Evolutionary conservation across 2,329 filamentous ascomycete species (phyloP).

Genomic region (Stachybotrys chlorohalonatus): DNA sequence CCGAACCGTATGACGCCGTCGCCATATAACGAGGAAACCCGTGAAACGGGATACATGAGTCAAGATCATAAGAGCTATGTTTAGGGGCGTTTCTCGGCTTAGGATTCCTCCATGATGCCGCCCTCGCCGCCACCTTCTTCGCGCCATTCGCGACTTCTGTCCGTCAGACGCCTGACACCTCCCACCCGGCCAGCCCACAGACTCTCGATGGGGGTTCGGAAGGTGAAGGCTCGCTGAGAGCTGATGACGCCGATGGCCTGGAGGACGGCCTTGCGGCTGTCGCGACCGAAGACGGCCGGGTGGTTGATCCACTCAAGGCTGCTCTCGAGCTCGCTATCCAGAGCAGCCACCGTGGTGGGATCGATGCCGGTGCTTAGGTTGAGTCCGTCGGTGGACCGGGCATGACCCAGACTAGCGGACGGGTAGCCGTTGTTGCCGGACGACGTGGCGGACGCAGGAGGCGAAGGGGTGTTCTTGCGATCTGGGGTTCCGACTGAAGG

Average conservation of each 20-base stretch:
- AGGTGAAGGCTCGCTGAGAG: constrained; percentile 88
- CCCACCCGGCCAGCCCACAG: constrained; percentile 79
- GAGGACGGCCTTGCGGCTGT: constrained; percentile 89
- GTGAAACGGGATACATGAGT: constrained; percentile 6
- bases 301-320: constrained; percentile 97
- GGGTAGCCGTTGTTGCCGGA: constrained; percentile 30
- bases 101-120: constrained; percentile 53
- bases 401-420: constrained; percentile 34
- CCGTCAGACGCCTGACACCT: constrained; percentile 73
- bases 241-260: constrained; percentile 96
- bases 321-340: constrained; percentile 84
- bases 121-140: constrained; percentile 72
- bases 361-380: constrained; percentile 71
- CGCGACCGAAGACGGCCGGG: constrained; percentile 85
- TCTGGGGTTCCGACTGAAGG: constrained; percentile 38
- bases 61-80: constrained; percentile 3
- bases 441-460: constrained; percentile 38
- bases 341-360: constrained; percentile 66
- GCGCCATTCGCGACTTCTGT: constrained; percentile 84
- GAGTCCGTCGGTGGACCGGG: constrained; percentile 48
- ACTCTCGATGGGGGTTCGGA: constrained; percentile 79
- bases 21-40: constrained; percentile 4
- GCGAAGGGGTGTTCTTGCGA: constrained; percentile 46
- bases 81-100: constrained; percentile 8
- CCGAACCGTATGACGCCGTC: constrained; percentile 7